Base-by-base conservation (phyloP, 129 eudicot species). In the Solidago caesia region DNA sequence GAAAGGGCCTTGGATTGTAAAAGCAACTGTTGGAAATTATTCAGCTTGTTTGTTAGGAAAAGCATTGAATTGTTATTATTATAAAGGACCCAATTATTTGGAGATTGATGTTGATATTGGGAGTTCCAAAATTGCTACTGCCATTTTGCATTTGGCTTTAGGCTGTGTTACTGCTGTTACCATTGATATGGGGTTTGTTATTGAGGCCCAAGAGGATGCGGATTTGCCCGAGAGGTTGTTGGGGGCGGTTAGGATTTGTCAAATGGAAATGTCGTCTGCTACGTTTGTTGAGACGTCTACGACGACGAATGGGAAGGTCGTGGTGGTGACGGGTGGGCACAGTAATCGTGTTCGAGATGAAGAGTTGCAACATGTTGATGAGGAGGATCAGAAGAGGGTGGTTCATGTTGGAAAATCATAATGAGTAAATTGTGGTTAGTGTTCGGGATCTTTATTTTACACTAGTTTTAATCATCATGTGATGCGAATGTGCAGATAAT, bases 1-100 rank as follows among this genome's bases (percentile, higher is more conserved):
- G 4, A 92, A 90, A 44, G 98, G 98, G 0, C 96, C 96, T 73
- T 92, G 98, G 98, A 81, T 92, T 12, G 96, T 92, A 62, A 92
- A 88, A 49, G 77, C 90, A 4, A 74, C 98, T 5, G 98, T 88
- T 8, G 96, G 98, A 6, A 88, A 85, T 44, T 86, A 93, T 75
- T 79, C 96, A 0, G 98, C 96, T 0, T 93, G 98, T 27, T 67
- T 93, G 25, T 68, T 93, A 9, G 98, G 98, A 3, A 93, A 86
- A 67, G 91, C 98, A 1, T 59, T 93, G 64, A 88, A 72, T 15
- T 88, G 96, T 60, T 67, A 77, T 53, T 93, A 93, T 49, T 82
- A 93, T 65, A 77, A 82, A 8, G 96, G 96, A 0, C 82, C 82
- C 1, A 86, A 93, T 76, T 93, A 93, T 74, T 65, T 93, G 43